Evolutionary conservation across 768 basidiomycete genomes (phyloP), one percentile per base, ranked within the genome.

Genomic region (Suillus sp.): DNA sequence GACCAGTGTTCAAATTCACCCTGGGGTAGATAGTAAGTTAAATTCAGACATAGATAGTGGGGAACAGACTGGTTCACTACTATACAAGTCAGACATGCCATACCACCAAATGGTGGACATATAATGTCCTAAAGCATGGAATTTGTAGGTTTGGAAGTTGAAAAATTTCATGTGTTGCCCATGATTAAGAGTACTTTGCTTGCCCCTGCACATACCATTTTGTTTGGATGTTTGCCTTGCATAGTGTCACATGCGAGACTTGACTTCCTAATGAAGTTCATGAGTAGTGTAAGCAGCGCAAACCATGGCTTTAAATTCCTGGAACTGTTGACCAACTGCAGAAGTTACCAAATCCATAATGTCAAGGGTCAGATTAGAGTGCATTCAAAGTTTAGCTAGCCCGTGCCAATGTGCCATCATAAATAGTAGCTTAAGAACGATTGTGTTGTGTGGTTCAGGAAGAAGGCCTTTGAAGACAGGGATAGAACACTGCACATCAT

Each of bases 21-120:
- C 57, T 64, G 40, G 7, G 1, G n/a, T n/a, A n/a, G n/a, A n/a
- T 1, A 40, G 16, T 40, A 1, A 40, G 40, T 40, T 18, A 38
- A 4, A 4, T 38, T 5, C 6, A 1, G 4, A 38, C 14, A 14
- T 14, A 1, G n/a, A n/a, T n/a, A 38, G 5, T 0, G 4, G 14
- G 20, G 79, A 9, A 18, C 1, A 2, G 2, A 42, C 40, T 1
- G 40, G 40, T 53, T 77, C 70, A 1, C 77, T 80, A 0, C 76
- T 73, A 63, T 75, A 80, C 5, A 61, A 66, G 54, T 80, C 77
- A 2, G 74, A 74, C 11, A 75, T 75, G 1, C 80, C 78, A 65
- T 67, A 69, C 3, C 35, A n/a, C 1, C 18, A 25, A 20, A 74
- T 72, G 0, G 65, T 69, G 0, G 30, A 22, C 1, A 47, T 48